A percentile compares a stretch with the other conserved stretches of the same genome.
These are phyloP conservation scores for Fraxinus latifolia DNA, from an alignment of 305 asterid species.

Conservation along the genomic window DNA sequence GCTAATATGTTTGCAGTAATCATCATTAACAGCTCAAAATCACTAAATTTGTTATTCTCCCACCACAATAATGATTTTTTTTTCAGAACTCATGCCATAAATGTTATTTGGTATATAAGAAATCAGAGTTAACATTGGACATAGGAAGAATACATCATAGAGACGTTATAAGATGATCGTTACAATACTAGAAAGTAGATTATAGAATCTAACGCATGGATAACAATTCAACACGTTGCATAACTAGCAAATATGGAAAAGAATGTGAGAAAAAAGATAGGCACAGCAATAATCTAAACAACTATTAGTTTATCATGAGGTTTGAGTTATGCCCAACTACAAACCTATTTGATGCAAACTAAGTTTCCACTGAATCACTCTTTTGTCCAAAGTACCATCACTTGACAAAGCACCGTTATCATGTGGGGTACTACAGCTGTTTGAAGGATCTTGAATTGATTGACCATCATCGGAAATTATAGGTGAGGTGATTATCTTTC, in stretches of 20 bases:
- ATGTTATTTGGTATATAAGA: not conserved
- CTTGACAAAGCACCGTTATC: slow-evolving; percentile 22
- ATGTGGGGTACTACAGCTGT: slow-evolving; percentile 18
- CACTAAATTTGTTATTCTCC: not conserved
- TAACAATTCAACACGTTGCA: not conserved
- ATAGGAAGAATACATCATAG: not conserved
- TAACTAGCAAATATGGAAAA: slow-evolving; percentile 5
- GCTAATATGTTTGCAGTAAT: not conserved
- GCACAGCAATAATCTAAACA: not conserved
- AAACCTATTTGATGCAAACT: slow-evolving; percentile 80
- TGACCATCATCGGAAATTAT: slow-evolving; percentile 61
- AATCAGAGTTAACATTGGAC: not conserved
- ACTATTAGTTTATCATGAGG: not conserved
- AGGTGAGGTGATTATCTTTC: slow-evolving; percentile 65
- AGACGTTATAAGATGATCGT: not conserved
- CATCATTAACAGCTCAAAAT: not conserved
- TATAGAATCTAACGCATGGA: not conserved
- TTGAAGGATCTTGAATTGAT: slow-evolving; percentile 42
- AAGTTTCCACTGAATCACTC: slow-evolving; percentile 69
- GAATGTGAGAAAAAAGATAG: not conserved
- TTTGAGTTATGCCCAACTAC: slow-evolving; percentile 30
- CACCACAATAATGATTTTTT: not conserved
- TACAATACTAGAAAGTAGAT: not conserved
- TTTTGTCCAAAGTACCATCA: slow-evolving; percentile 42
- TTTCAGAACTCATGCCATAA: not conserved